A percentile compares a stretch with the other conserved stretches of the same genome.
Conservation (phyloP, 345 rosid genomes). For the Schrenkiella parvula region DNA sequence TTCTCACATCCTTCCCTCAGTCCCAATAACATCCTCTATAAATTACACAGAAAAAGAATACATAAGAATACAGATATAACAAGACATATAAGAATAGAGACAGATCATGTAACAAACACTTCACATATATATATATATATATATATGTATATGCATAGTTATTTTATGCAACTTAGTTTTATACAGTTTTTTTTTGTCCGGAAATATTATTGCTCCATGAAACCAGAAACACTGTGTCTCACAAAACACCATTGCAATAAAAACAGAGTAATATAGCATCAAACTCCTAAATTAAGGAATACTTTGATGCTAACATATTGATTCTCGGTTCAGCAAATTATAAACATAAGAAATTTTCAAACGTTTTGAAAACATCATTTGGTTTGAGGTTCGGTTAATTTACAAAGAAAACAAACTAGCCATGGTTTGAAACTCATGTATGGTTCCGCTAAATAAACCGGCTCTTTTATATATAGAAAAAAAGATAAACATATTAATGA, state of each 20-base stretch:
- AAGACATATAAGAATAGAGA: neutral
- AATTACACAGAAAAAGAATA: neutral
- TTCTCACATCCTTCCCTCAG: constrained; percentile 37
- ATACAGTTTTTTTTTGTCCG: neutral
- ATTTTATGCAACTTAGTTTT: neutral
- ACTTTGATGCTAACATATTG: no score
- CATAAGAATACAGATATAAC: neutral
- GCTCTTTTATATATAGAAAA: neutral
- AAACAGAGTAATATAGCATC: no score
- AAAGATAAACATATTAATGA: neutral
- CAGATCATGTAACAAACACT: neutral
- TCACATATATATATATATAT: neutral
- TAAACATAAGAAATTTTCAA: neutral
- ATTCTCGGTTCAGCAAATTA: no score
- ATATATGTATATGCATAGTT: no score
- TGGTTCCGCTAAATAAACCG: neutral
- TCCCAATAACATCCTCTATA: constrained; percentile 19
- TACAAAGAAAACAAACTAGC: neutral
- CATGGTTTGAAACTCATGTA: neutral
- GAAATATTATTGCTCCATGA: no score
- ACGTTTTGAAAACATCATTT: neutral
- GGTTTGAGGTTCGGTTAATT: neutral
- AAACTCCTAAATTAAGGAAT: no score
- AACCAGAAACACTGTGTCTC: no score
- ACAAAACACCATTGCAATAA: no score